phyloP scores from a whole-genome alignment of 176 grass and related monocot species.

The Aegilops umbellulata region DNA sequence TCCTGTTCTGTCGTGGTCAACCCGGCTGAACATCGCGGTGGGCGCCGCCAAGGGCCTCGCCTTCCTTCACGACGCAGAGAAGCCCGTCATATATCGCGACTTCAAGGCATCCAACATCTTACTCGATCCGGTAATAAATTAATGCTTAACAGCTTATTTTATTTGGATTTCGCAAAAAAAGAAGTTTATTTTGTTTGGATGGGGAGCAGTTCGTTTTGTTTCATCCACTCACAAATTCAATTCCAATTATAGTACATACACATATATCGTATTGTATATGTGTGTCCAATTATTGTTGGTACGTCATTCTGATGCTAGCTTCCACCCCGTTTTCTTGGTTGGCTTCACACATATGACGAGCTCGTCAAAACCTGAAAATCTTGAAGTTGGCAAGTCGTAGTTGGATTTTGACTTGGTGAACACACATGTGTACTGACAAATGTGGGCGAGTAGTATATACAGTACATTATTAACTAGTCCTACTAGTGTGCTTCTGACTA shows the following conservation, averaged over 20 bases:
- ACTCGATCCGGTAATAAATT: constrained; percentile 55
- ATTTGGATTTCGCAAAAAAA: no score
- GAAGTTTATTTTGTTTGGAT: no score
- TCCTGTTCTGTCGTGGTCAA: constrained; percentile 51
- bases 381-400: not conserved
- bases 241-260: no score
- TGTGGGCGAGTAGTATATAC: not conserved
- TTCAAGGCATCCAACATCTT: constrained; percentile 87
- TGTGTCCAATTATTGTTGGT: no score
- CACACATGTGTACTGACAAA: not conserved
- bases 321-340: not conserved
- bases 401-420: not conserved
- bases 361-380: not conserved
- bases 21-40: constrained; percentile 67
- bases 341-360: not conserved
- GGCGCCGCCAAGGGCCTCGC: constrained; percentile 79
- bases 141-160: not conserved
- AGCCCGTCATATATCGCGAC: constrained; percentile 87
- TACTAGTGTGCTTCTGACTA: not conserved
- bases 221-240: not conserved
- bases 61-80: constrained; percentile 72
- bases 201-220: no score
- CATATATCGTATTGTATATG: no score
- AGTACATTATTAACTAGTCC: no score
- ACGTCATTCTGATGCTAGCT: not conserved